Evolutionary conservation across 179 eudicot genomes (phyloP).

Genomic region (Monotropa hypopitys): DNA sequence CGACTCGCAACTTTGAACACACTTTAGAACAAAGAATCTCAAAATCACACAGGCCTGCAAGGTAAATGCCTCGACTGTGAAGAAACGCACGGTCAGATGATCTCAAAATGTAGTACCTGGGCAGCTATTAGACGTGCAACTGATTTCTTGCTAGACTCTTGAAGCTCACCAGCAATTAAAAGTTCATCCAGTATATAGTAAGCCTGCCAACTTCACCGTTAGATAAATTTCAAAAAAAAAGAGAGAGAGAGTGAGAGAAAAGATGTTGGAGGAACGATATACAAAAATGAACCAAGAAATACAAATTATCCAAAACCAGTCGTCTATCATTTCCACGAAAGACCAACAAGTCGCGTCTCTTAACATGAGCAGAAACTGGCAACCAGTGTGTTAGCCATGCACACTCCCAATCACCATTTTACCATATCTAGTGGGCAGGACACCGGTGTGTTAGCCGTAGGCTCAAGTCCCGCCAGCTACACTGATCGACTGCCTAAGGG

Average conservation of each 20-base stretch:
- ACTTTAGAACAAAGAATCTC: background rate
- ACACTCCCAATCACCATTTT: background rate
- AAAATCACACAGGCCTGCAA: background rate
- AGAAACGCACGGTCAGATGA: background rate
- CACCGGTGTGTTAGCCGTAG: too few relatives aligned
- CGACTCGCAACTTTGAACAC: background rate
- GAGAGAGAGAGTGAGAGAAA: background rate
- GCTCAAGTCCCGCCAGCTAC: too few relatives aligned
- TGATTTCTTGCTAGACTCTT: constrained; percentile 90
- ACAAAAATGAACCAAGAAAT: background rate
- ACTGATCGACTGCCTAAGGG: too few relatives aligned
- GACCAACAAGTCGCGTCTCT: background rate
- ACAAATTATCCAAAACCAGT: background rate
- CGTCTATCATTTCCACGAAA: background rate
- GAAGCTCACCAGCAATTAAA: constrained; percentile 86
- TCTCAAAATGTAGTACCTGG: constrained; percentile 32
- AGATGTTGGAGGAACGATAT: too few relatives aligned
- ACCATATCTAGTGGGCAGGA: too few relatives aligned
- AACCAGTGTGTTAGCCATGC: too few relatives aligned
- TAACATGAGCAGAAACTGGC: background rate
- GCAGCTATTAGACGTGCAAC: constrained; percentile 76
- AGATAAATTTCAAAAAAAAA: background rate
- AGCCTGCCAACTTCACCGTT: constrained; percentile 39
- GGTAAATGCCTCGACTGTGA: background rate
- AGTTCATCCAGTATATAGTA: constrained; percentile 86